Evolutionary conservation across 129 eudicot genomes (phyloP).

Genomic region (Saussurea involucrata): DNA sequence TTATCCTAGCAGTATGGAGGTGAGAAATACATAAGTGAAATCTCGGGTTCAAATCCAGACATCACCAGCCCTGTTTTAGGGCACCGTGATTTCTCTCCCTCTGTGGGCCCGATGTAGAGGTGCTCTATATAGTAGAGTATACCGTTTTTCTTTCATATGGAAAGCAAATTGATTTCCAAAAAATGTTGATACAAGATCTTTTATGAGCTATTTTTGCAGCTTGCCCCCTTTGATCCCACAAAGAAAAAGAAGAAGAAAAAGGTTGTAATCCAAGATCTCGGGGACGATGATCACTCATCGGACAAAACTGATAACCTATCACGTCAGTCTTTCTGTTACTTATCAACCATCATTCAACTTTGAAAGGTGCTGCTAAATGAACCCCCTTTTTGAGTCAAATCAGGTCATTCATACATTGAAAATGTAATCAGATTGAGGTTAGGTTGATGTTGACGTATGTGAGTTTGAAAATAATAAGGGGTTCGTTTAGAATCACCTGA

Average conservation of each 20-base stretch:
- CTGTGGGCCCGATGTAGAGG: no score
- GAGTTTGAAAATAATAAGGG: neutral
- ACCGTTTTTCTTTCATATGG: neutral
- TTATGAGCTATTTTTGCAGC: slow-evolving; percentile 19
- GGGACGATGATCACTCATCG: slow-evolving; percentile 16
- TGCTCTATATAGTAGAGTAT: neutral
- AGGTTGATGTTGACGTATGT: neutral
- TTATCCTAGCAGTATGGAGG: neutral
- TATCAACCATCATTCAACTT: neutral
- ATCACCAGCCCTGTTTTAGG: no score
- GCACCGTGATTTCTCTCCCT: no score
- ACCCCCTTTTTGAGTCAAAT: neutral
- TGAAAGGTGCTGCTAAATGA: neutral
- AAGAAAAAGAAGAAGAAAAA: slow-evolving; percentile 61
- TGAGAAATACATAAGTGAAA: neutral
- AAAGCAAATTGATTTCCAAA: neutral
- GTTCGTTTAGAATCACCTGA: neutral
- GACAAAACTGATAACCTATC: slow-evolving; percentile 33
- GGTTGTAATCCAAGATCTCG: slow-evolving; percentile 31
- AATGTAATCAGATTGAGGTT: neutral
- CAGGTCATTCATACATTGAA: neutral
- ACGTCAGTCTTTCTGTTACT: slow-evolving; percentile 2
- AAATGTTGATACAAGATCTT: neutral
- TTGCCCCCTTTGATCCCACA: slow-evolving; percentile 46
- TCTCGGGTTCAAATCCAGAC: neutral